Evolutionary conservation across 306 rosid species (phyloP).

Genomic region (Vigna mungo): DNA sequence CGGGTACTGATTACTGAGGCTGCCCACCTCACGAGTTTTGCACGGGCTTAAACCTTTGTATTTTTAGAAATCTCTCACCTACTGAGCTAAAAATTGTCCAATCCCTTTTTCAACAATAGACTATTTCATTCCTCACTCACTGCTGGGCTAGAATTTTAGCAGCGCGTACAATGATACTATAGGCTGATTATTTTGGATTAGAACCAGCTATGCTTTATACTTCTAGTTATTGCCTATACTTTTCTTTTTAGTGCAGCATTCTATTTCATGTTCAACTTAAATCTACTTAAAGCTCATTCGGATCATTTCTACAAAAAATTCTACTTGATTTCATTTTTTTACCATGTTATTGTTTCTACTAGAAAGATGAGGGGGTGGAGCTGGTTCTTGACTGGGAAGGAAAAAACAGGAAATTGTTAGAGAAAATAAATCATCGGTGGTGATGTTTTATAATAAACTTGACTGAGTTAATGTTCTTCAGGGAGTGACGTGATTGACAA

Average conservation of each 20-base stretch:
- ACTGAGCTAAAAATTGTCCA: too few relatives aligned
- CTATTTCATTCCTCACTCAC: too few relatives aligned
- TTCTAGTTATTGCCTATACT: too few relatives aligned
- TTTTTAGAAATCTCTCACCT: too few relatives aligned
- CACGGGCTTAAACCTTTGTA: too few relatives aligned
- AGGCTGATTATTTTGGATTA: too few relatives aligned
- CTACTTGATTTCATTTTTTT: slow-evolving; percentile 19
- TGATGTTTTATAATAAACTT: slow-evolving; percentile 19
- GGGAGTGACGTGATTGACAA: slow-evolving; percentile 58
- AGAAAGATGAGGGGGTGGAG: neutral
- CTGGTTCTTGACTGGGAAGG: slow-evolving; percentile 11
- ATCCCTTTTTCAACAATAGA: too few relatives aligned
- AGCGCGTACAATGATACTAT: too few relatives aligned
- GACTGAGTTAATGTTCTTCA: slow-evolving; percentile 41
- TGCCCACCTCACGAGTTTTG: too few relatives aligned
- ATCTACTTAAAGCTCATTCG: neutral
- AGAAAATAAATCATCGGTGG: neutral
- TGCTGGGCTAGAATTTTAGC: too few relatives aligned
- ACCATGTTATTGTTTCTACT: neutral
- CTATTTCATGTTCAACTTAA: neutral
- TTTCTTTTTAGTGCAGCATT: slow-evolving; percentile 4
- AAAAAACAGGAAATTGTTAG: neutral
- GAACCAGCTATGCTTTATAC: too few relatives aligned
- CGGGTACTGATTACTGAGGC: too few relatives aligned
- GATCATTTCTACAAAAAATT: neutral